Evolutionary conservation across 352 stramenopile species (phyloP), one percentile per base, ranked within the genome.

Genomic region (Discostella stelligera): DNA sequence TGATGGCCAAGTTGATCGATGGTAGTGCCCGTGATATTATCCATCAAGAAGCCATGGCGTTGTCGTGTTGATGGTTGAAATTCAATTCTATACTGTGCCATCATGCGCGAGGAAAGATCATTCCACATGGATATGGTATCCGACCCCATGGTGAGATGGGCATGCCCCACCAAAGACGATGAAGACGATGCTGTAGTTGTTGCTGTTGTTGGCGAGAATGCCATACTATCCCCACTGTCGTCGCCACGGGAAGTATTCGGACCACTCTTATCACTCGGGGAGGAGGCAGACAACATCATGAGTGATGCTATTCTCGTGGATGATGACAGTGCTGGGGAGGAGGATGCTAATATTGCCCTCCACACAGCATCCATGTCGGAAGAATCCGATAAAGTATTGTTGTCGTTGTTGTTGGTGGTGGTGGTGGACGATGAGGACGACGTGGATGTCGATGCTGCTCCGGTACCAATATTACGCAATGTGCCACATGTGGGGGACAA

Each of bases 71-170:
- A 46, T 20, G 3, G 18, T 27, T 62, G 60, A 70, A 84, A 84
- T 13, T 67, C 71, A 37, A 80, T 21, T 37, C 70, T 67, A 16
- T 58, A 71, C 50, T 76, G 66, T 8, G 49, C 25, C 66, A 80
- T 67, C 20, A 78, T 67, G 30, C 71, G 64, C 23, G 64, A 16
- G 61, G 78, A 18, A 18, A 74, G 30, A 18, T 25, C 41, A 79
- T 79, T 77, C 76, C 76, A 83, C 70, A 77, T 79, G n/a, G 54
- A 39, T 32, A 79, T 77, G 20, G 70, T 77, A 23, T 83, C 55
- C 14, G 23, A 8, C 0, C 76, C 76, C 76, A 79, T 77, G 10
- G 66, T 74, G 5, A 27, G 37, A 73, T 83, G 76, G 14, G 66
- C 68, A 58, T 79, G 76, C n/a, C 66, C 66, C 32, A 41, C 44